A percentile compares a stretch with the other conserved stretches of the same genome.
Evolutionary conservation across 2,329 filamentous ascomycete species (phyloP).

Genomic region (Monosporascus sp.): DNA sequence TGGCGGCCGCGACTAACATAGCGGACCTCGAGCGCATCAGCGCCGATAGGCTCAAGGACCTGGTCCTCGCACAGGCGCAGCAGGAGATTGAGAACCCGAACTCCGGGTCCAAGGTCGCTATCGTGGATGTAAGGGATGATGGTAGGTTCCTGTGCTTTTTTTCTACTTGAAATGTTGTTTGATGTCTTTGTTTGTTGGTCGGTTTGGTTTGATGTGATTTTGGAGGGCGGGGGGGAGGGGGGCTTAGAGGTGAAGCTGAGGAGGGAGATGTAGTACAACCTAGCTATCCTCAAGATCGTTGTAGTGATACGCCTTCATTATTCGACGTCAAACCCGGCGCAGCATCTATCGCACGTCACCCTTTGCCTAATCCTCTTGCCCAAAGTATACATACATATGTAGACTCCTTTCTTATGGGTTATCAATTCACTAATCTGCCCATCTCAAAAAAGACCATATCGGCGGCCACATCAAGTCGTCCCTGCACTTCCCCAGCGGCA

Average conservation of each 20-base stretch:
- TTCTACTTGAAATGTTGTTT: not conserved
- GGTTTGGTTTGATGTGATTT: no score
- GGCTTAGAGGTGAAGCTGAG: no score
- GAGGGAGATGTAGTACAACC: no score
- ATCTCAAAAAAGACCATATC: conserved; percentile 61
- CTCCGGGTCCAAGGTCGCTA: conserved; percentile 47
- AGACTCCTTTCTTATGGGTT: not conserved
- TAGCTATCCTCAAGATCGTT: no score
- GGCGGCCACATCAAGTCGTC: conserved; percentile 83
- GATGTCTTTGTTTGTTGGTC: not conserved
- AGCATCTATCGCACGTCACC: not conserved
- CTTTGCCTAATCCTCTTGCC: not conserved
- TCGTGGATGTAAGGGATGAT: conserved; percentile 86
- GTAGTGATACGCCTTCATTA: not conserved
- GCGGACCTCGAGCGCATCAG: conserved; percentile 61
- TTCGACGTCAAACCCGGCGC: not conserved
- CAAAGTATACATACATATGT: not conserved
- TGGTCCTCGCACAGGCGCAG: conserved; percentile 50
- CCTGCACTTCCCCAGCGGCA: conserved; percentile 66
- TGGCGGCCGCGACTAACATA: conserved; percentile 51
- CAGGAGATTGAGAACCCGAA: conserved; percentile 15
- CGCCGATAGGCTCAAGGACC: conserved; percentile 61
- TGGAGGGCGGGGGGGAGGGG: no score
- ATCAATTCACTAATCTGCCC: not conserved
- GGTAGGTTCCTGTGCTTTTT: conserved; percentile 39